These are phyloP conservation scores for Solanum pennellii DNA, from an alignment of 257 asterid species.

Conservation along the genomic window DNA sequence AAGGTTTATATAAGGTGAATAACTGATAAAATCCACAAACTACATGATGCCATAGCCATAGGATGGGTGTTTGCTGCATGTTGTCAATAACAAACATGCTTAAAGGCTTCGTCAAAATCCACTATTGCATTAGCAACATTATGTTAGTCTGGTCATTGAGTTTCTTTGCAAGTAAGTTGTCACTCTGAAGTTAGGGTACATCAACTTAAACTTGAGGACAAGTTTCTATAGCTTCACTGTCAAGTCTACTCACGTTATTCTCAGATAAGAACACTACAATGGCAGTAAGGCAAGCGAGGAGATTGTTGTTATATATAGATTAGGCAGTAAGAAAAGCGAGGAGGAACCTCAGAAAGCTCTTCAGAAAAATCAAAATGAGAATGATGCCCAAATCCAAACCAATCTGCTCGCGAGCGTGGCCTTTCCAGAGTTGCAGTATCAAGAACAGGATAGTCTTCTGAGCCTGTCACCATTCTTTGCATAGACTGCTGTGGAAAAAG, in stretches of 20 bases:
- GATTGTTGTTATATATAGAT: not conserved
- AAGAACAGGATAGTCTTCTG: constrained; percentile 22
- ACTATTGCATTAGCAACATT: not conserved
- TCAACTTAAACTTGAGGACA: not conserved
- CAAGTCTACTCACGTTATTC: not conserved
- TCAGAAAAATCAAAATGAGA: constrained; percentile 18
- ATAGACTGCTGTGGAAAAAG: constrained; percentile 7
- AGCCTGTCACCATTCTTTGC: constrained; percentile 20
- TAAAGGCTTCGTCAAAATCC: not conserved
- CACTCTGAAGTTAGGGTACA: not conserved
- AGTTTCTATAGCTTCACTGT: not conserved
- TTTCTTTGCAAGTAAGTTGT: not conserved
- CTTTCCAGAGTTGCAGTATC: constrained; percentile 17
- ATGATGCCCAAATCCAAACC: constrained; percentile 18
- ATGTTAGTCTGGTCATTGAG: not conserved
- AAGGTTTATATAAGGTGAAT: not conserved
- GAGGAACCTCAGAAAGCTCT: constrained; percentile 32
- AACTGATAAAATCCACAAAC: not conserved
- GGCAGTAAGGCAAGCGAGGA: not conserved
- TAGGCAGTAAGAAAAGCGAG: not conserved
- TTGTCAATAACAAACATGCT: not conserved
- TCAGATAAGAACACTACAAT: no score
- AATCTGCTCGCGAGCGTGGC: constrained; percentile 14
- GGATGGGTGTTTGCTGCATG: not conserved
- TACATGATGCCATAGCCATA: not conserved